Conservation (phyloP, 768 basidiomycete genomes). For the Agrocybe praecox region DNA sequence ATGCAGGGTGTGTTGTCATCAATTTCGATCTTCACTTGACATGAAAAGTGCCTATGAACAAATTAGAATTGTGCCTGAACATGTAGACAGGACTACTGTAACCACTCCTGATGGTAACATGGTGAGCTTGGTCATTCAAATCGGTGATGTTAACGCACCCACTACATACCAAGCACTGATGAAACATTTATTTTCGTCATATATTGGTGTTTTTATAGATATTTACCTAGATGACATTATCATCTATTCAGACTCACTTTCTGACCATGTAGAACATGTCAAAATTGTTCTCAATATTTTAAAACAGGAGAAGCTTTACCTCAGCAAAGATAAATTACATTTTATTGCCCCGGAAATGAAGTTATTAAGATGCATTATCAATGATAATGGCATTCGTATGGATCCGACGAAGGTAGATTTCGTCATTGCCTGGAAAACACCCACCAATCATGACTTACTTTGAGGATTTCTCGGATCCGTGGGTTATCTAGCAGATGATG, state of each 20-base stretch:
- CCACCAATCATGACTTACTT: constrained; percentile 27
- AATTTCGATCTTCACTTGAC: constrained; percentile 2
- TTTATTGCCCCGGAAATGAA: constrained; percentile 29
- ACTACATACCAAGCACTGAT: constrained; percentile 41
- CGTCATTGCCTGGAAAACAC: constrained; percentile 30
- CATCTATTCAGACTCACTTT: constrained; percentile 33
- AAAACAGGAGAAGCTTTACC: constrained; percentile 25
- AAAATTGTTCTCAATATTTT: constrained; percentile 29
- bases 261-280: constrained; percentile 35
- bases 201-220: constrained; percentile 37
- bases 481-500: constrained; percentile 29
- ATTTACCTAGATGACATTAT: constrained; percentile 31
- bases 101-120: constrained; percentile 13
- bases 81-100: constrained; percentile 7
- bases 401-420: constrained; percentile 40
- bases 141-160: constrained; percentile 15
- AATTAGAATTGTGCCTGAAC: constrained; percentile 3
- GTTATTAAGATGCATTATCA: constrained; percentile 22
- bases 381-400: constrained; percentile 36
- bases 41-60: constrained; percentile 12
- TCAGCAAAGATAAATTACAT: constrained; percentile 28
- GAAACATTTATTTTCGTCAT: constrained; percentile 31
- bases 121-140: constrained; percentile 9
- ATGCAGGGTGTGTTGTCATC: neutral
- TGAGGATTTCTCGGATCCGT: constrained; percentile 26